Evolutionary conservation across 257 asterid species (phyloP), one percentile per base, ranked within the genome.

Genomic region (Solanum sparsipilum): DNA sequence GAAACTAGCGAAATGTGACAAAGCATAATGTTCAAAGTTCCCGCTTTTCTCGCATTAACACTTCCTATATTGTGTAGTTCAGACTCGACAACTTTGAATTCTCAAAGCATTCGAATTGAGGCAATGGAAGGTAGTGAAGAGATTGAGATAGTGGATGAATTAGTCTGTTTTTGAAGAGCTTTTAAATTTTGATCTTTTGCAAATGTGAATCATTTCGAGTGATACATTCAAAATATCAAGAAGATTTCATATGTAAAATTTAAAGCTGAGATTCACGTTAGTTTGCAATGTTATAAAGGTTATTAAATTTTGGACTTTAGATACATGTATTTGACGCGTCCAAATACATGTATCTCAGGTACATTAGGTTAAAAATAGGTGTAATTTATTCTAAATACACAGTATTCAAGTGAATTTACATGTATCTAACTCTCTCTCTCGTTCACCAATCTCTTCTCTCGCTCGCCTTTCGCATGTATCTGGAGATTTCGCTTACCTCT

Each of bases 281-380:
- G 1, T 52, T 52, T 18, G 63, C n/a, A 52, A 16, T 52, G 63
- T 52, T 5, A 52, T 0, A 0, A 0, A 52, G 18, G 0, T 52
- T 18, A 18, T 18, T 6, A 52, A 0, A 18, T 18, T 18, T 18
- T 18, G 4, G 0, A 6, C 63, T 18, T 6, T 52, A 1, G n/a
- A 6, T 52, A 52, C 2, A 52, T 2, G 63, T 52, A 52, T 52
- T 16, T 52, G n/a, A 52, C 2, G 4, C 63, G 9, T 16, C 0
- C 1, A 52, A 16, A 16, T 52, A 16, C 23, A 16, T 6, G n/a
- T 52, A 6, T 52, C 4, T 52, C 1, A 0, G 63, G 1, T 52
- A 52, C 1, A 2, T 48, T 48, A 5, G 21, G 3, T 15, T 0
- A 0, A 52, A 6, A 52, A 52, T 52, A 18, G 0, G 23, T 52